These are phyloP conservation scores for Phytophthora pisi DNA, from an alignment of 352 stramenopile genomes.

Conservation along the genomic window DNA sequence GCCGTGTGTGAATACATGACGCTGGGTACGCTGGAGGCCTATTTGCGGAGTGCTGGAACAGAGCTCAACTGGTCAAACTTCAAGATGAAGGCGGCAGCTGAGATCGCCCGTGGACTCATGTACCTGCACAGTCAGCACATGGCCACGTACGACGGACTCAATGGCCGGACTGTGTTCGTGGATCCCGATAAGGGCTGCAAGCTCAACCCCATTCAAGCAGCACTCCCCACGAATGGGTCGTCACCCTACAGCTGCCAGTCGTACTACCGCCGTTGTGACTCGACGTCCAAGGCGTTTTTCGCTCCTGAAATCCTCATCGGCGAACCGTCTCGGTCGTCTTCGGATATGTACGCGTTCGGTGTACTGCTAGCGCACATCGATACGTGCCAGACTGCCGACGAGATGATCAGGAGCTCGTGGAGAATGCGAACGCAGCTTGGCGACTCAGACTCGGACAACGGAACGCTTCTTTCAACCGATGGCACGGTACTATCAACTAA, in stretches of 20 bases:
- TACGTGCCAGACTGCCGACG: constrained; percentile 54
- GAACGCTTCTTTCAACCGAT: constrained; percentile 40
- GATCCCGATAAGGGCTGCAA: constrained; percentile 79
- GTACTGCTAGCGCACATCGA: constrained; percentile 71
- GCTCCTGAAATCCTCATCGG: constrained; percentile 64
- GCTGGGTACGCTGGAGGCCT: constrained; percentile 66
- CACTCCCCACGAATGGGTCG: constrained; percentile 47
- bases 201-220: constrained; percentile 77
- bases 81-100: constrained; percentile 73
- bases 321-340: constrained; percentile 45
- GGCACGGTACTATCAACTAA: constrained; percentile 35
- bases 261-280: constrained; percentile 37
- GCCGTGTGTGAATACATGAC: constrained; percentile 79
- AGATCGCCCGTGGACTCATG: constrained; percentile 74
- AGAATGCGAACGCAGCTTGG: constrained; percentile 54
- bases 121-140: constrained; percentile 79
- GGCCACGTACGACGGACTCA: constrained; percentile 76
- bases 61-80: constrained; percentile 77
- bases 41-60: constrained; percentile 41
- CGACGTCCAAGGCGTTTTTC: constrained; percentile 47
- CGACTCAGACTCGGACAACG: constrained; percentile 31
- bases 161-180: constrained; percentile 71
- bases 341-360: constrained; percentile 80
- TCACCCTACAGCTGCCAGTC: constrained; percentile 37
- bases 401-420: constrained; percentile 70